Evolutionary conservation across 257 asterid genomes (phyloP).

Genomic region (Lycium ferocissimum): DNA sequence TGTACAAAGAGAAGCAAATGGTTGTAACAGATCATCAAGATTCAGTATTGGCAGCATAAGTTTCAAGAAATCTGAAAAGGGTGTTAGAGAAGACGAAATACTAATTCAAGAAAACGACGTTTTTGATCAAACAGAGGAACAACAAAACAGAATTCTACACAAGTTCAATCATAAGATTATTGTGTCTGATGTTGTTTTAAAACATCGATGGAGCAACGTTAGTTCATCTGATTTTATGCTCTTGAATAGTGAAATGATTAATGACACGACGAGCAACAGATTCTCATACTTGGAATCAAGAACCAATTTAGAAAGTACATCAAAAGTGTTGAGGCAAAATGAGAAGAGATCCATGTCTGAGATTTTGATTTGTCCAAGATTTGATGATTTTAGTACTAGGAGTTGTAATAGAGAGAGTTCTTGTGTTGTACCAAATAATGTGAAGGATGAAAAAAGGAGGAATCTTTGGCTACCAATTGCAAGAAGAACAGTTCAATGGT

Average conservation of each 20-base stretch:
- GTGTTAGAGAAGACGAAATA: slow-evolving; percentile 40
- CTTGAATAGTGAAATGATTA: slow-evolving; percentile 58
- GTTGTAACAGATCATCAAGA: slow-evolving; percentile 39
- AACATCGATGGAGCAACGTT: slow-evolving; percentile 70
- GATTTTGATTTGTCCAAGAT: slow-evolving; percentile 68
- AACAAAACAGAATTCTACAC: slow-evolving; percentile 36
- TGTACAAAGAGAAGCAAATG: slow-evolving; percentile 54
- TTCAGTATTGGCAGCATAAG: slow-evolving; percentile 45
- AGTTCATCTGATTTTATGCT: slow-evolving; percentile 67
- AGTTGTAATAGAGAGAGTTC: slow-evolving; percentile 28
- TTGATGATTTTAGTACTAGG: slow-evolving; percentile 25
- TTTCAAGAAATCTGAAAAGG: slow-evolving; percentile 28
- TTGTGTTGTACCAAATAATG: slow-evolving; percentile 30
- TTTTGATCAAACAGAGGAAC: slow-evolving; percentile 23
- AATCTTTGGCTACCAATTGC: slow-evolving; percentile 87
- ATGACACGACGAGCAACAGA: slow-evolving; percentile 48
- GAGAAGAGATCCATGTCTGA: slow-evolving; percentile 77
- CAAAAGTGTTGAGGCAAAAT: slow-evolving; percentile 33
- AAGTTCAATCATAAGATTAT: slow-evolving; percentile 56
- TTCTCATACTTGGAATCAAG: slow-evolving; percentile 39
- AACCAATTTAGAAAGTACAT: slow-evolving; percentile 10
- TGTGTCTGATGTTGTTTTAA: slow-evolving; percentile 50
- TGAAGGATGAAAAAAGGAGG: slow-evolving; percentile 57
- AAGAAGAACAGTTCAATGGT: slow-evolving; percentile 78
- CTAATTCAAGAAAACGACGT: slow-evolving; percentile 34